These are phyloP conservation scores for Micractinium sp. DNA, from an alignment of 139 green algal genomes.

Conservation along the genomic window DNA sequence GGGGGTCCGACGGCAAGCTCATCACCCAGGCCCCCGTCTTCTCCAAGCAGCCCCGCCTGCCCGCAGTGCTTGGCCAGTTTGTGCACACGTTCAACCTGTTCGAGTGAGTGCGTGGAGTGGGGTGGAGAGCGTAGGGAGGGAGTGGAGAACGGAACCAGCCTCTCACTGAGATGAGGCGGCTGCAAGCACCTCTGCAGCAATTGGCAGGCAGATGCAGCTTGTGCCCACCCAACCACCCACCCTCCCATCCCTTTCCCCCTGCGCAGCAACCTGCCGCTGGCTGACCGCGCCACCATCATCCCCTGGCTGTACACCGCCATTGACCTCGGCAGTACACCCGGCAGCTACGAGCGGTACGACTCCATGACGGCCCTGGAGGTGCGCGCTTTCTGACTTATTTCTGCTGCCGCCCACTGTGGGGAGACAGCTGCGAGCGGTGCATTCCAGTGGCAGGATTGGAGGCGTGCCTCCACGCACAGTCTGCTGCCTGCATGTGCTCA, in stretches of 20 bases:
- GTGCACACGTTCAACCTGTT: conserved; percentile 80
- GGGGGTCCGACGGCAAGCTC: conserved; percentile 40
- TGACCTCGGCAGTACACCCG: conserved; percentile 70
- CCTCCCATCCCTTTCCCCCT: neutral
- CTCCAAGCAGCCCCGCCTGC: conserved; percentile 70
- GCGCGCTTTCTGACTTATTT: too few relatives aligned
- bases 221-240: neutral
- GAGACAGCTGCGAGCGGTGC: too few relatives aligned
- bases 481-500: too few relatives aligned
- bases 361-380: conserved; percentile 82
- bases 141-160: neutral
- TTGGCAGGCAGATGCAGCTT: neutral
- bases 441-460: too few relatives aligned
- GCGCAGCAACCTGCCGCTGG: conserved; percentile 38
- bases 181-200: neutral
- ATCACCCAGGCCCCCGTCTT: conserved; percentile 80
- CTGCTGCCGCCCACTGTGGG: too few relatives aligned
- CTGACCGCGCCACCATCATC: conserved; percentile 73
- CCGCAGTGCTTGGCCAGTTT: conserved; percentile 87
- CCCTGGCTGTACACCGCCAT: conserved; percentile 80
- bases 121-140: neutral
- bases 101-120: conserved; percentile 37
- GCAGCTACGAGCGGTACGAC: conserved; percentile 72
- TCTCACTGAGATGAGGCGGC: neutral
- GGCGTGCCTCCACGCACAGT: too few relatives aligned